These are phyloP conservation scores for Cryptococcus sp. DNA, from an alignment of 1,284 basidiomycete species.

Conservation along the genomic window DNA sequence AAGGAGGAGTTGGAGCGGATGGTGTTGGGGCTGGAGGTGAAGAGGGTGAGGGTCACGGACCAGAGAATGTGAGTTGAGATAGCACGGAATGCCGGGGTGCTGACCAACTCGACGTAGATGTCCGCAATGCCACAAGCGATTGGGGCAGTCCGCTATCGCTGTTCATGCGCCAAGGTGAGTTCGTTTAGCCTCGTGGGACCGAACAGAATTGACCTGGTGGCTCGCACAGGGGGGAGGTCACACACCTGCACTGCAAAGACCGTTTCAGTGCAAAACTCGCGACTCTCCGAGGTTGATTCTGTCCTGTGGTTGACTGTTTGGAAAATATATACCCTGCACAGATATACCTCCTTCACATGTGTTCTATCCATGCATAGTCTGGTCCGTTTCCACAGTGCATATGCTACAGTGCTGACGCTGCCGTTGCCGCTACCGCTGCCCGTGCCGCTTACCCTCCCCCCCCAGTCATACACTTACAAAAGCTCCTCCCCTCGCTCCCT, in stretches of 20 bases:
- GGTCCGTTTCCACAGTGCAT: neutral
- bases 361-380: too few relatives aligned
- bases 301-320: slow-evolving; percentile 46
- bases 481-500: slow-evolving; percentile 40
- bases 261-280: slow-evolving; percentile 57
- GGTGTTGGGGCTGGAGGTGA: slow-evolving; percentile 71
- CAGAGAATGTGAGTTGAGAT: slow-evolving; percentile 69
- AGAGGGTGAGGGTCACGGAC: slow-evolving; percentile 85
- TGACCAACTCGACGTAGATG: slow-evolving; percentile 59
- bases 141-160: slow-evolving; percentile 91
- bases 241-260: slow-evolving; percentile 89
- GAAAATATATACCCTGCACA: slow-evolving; percentile 62
- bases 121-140: slow-evolving; percentile 88
- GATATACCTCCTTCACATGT: slow-evolving; percentile 8
- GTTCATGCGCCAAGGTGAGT: slow-evolving; percentile 76
- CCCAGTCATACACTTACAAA: slow-evolving; percentile 59
- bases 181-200: neutral
- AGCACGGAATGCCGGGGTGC: neutral
- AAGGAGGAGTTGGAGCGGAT: slow-evolving; percentile 68
- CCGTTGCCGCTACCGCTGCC: neutral
- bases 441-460: slow-evolving; percentile 44
- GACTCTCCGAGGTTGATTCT: slow-evolving; percentile 14
- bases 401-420: neutral
- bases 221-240: slow-evolving; percentile 75
- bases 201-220: neutral